Evolutionary conservation across 768 basidiomycete species (phyloP), one percentile per base, ranked within the genome.

Genomic region (Suillus tomentosus): DNA sequence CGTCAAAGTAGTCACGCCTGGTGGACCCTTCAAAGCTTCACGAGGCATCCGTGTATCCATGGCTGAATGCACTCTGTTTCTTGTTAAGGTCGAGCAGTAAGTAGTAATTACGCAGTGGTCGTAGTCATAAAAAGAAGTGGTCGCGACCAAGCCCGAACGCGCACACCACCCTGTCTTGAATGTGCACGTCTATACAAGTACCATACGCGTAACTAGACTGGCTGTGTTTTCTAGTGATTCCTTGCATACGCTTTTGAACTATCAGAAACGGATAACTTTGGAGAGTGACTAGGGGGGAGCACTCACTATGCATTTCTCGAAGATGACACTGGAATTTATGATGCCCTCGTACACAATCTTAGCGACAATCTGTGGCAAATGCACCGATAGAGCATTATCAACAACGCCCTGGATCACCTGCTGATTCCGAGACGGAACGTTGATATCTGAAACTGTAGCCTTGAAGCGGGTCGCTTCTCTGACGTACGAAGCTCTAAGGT

Each of bases 381-480:
- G 56, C 11, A 66, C 66, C 1, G 64, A 53, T 34, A 63, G 60
- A 51, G 72, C 72, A 22, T 19, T 37, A 36, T 73, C 60, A 39
- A 69, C 57, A 14, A 69, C 70, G 1, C 43, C 67, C 37, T 70
- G 64, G 45, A 73, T 65, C 50, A 72, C 67, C 31, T 74, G 60
- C 40, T 64, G 34, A 31, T 69, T 64, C 19, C 69, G 64, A 14
- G 65, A 61, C 7, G 64, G 67, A 27, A 58, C 58, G 22, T 69
- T 57, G 54, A 72, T 37, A 14, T 36, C 59, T 31, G 56, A 47
- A 62, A 57, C 48, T 2, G 64, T 72, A n/a, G 50, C n/a, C 48
- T 69, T 72, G 66, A 72, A 73, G n/a, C 72, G 68, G n/a, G 69
- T 65, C 11, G 72, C 72, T 62, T 73, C 72, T 50, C 69, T 51